Base-by-base conservation (phyloP, 768 basidiomycete genomes). In the Coprinopsis strossmayeri region DNA sequence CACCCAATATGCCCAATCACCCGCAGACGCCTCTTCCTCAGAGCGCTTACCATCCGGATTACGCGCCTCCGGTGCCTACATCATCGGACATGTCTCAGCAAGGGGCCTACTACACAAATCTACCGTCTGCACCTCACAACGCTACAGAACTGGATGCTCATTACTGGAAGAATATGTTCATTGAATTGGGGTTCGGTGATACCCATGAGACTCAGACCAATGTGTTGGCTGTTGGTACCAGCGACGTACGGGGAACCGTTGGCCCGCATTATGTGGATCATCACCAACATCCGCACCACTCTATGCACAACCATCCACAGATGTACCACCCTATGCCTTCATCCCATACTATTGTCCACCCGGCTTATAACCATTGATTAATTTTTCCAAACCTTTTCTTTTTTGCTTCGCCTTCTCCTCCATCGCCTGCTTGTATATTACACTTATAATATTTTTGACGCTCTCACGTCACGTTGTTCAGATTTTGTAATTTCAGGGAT, bases 101-200 rank as follows among this genome's bases (percentile, higher is more conserved):
- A 35, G 53, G 30, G 4, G 23, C 37, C 27, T 48, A 64, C 23
- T 59, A 60, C 49, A 64, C 61, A 21, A 66, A 66, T 49, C 57
- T 67, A 25, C 69, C 70, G 18, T 53, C 66, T 21, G 65, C 63
- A 32, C 64, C 70, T 18, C 68, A 69, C 28, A 69, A 74, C 42
- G 72, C 73, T 15, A 70, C 76, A 3, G 78, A 81, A 54, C 69
- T 73, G n/a, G 86, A 89, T 60, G 75, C 76, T 10, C 70, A 78
- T 46, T 89, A 89, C 62, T 87, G 79, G 73, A 77, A 78, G 55
- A 78, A 78, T 50, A 87, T 89, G 84, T 79, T 85, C 55, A 65
- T 81, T 38, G 84, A 88, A 54, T 74, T 87, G 13, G 85, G 86
- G 18, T 82, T 81, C 54, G 80, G 80, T 17, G 80, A 73, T 34